These are phyloP conservation scores for Bisporella sp. DNA, from an alignment of 2,329 filamentous ascomycete genomes.

Conservation along the genomic window DNA sequence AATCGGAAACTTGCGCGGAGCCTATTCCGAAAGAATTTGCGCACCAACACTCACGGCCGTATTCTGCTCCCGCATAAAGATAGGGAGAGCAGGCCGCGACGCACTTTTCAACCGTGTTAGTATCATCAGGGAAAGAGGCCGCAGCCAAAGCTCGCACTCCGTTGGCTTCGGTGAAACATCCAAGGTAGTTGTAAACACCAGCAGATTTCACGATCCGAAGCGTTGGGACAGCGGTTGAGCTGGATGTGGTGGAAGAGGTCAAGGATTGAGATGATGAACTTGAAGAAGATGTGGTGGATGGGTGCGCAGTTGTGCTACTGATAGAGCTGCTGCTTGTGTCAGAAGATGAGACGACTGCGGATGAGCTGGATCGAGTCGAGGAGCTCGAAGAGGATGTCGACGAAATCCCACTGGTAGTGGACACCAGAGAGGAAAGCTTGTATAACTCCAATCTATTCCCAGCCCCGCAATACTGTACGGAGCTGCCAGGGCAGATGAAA, in stretches of 20 bases:
- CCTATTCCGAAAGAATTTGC: slow-evolving; percentile 21
- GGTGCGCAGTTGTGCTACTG: slow-evolving; percentile 30
- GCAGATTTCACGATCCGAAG: slow-evolving; percentile 28
- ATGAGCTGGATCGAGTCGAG: slow-evolving; percentile 24
- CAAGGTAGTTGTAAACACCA: slow-evolving; percentile 36
- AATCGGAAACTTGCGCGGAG: slow-evolving; percentile 4
- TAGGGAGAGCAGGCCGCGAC: slow-evolving; percentile 24
- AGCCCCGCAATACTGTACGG: slow-evolving; percentile 26
- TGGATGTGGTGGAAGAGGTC: neutral
- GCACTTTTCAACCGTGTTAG: slow-evolving; percentile 8
- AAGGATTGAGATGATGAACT: slow-evolving; percentile 6
- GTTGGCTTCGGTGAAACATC: slow-evolving; percentile 14
- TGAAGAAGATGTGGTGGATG: slow-evolving; percentile 34
- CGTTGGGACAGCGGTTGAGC: slow-evolving; percentile 13
- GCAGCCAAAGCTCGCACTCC: slow-evolving; percentile 3
- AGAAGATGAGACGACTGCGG: slow-evolving; percentile 10
- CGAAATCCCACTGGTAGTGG: neutral
- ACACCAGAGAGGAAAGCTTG: neutral
- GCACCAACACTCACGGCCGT: slow-evolving; percentile 34
- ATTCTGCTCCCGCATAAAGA: slow-evolving; percentile 32
- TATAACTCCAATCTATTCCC: slow-evolving; percentile 21
- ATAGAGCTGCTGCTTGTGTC: slow-evolving; percentile 20
- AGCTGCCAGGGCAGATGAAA: slow-evolving; percentile 19
- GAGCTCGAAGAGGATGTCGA: slow-evolving; percentile 17
- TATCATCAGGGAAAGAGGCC: slow-evolving; percentile 25